phyloP scores from a whole-genome alignment of 306 rosid genomes.

The Cicer pinnatifidum region DNA sequence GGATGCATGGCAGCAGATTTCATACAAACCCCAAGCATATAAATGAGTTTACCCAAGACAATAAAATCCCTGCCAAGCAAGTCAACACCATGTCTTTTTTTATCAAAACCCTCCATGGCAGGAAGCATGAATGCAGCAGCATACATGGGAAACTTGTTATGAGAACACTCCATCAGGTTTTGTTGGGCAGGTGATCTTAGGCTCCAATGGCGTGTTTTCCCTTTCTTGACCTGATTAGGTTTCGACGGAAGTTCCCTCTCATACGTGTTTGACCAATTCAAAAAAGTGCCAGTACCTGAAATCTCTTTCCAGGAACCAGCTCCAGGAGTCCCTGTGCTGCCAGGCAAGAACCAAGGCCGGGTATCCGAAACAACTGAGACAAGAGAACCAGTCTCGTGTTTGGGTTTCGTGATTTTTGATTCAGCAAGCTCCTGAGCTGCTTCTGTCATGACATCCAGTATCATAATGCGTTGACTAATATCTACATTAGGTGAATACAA shows the following conservation, averaged over 20 bases:
- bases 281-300: slow-evolving; percentile 63
- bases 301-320: slow-evolving; percentile 86
- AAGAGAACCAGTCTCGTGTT: slow-evolving; percentile 63
- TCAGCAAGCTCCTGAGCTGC: slow-evolving; percentile 93
- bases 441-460: slow-evolving; percentile 90
- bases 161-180: slow-evolving; percentile 68
- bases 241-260: slow-evolving; percentile 83
- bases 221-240: slow-evolving; percentile 68
- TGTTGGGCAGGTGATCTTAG: slow-evolving; percentile 54
- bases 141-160: slow-evolving; percentile 86
- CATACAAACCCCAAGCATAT: slow-evolving; percentile 93
- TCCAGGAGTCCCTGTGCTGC: slow-evolving; percentile 74
- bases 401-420: slow-evolving; percentile 60
- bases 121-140: slow-evolving; percentile 99
- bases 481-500: slow-evolving; percentile 88
- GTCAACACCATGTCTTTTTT: slow-evolving; percentile 90
- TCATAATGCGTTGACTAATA: slow-evolving; percentile 89
- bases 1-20: slow-evolving; percentile 96
- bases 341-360: slow-evolving; percentile 92
- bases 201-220: slow-evolving; percentile 88
- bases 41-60: slow-evolving; percentile 83
- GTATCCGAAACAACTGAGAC: slow-evolving; percentile 73
- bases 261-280: slow-evolving; percentile 84
- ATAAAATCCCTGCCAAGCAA: slow-evolving; percentile 90
- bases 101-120: slow-evolving; percentile 93